A percentile compares a stretch with the other conserved stretches of the same genome.
Conservation (phyloP, 2,329 filamentous ascomycete species). For the Emmonsia crescens region DNA sequence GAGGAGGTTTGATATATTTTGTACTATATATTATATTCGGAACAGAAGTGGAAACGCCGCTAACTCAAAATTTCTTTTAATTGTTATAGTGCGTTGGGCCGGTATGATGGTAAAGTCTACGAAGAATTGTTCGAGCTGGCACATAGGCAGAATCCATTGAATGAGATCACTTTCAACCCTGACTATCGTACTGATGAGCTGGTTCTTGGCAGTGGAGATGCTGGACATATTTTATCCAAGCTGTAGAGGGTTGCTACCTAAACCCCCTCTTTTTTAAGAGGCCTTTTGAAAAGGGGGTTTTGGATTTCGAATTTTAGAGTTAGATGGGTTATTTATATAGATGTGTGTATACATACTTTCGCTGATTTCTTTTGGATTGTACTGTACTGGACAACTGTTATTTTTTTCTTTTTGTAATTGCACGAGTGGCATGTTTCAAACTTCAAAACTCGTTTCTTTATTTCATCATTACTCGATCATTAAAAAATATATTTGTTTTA, state of each 20-base stretch:
- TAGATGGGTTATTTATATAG: background rate
- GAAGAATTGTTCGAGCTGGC: slow-evolving; percentile 43
- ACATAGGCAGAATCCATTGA: slow-evolving; percentile 42
- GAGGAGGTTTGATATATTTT: no score
- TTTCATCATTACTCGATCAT: background rate
- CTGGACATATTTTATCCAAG: slow-evolving; percentile 10
- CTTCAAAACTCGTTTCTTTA: background rate
- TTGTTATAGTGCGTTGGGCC: slow-evolving; percentile 39
- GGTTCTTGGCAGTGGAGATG: slow-evolving; percentile 36
- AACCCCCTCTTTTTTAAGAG: background rate
- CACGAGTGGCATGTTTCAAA: background rate
- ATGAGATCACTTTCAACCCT: slow-evolving; percentile 40
- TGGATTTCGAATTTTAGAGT: background rate
- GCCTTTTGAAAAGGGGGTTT: background rate
- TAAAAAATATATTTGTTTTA: background rate
- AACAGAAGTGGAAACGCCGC: background rate
- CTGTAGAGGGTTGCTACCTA: slow-evolving; percentile 14
- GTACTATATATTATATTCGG: no score
- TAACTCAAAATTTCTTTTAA: background rate
- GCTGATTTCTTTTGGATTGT: no score
- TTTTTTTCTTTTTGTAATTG: no score
- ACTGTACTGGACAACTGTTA: no score
- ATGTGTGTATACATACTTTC: background rate
- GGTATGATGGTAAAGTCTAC: slow-evolving; percentile 44
- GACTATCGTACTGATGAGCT: slow-evolving; percentile 41